phyloP scores from a whole-genome alignment of 2,329 filamentous ascomycete genomes.

The Aspergillus intermedius region DNA sequence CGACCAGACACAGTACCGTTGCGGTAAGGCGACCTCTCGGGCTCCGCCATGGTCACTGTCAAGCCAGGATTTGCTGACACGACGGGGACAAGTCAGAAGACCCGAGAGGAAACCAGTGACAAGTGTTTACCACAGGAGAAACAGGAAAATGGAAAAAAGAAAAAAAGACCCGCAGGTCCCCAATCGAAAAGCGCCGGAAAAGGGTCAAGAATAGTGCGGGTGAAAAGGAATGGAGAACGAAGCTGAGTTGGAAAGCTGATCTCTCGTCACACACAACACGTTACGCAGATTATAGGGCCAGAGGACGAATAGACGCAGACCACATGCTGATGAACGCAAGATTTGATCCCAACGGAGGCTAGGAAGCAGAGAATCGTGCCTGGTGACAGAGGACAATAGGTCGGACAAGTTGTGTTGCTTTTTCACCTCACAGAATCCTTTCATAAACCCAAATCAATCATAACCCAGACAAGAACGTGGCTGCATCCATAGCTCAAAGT shows the following conservation, averaged over 20 bases:
- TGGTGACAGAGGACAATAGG: too few relatives aligned
- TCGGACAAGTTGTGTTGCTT: too few relatives aligned
- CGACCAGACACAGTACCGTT: conserved; percentile 22
- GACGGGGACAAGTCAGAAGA: conserved; percentile 29
- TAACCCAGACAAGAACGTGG: conserved; percentile 11
- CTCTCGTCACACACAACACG: conserved; percentile 24
- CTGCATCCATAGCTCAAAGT: conserved; percentile 1
- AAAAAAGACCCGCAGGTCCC: background rate
- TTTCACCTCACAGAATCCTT: conserved; percentile 2
- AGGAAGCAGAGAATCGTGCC: too few relatives aligned
- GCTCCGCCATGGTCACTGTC: conserved; percentile 28
- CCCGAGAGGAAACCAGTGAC: conserved; percentile 27
- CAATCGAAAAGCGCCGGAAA: conserved; percentile 2
- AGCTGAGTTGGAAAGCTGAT: conserved; percentile 4
- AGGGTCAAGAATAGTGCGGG: conserved; percentile 6
- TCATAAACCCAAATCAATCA: conserved; percentile 6
- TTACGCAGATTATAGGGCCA: conserved; percentile 27
- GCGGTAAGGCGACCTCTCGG: conserved; percentile 31
- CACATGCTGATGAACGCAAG: conserved; percentile 25
- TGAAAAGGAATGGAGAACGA: conserved; percentile 2
- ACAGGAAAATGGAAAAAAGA: conserved; percentile 4
- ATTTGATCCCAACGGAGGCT: too few relatives aligned
- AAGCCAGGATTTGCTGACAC: conserved; percentile 22
- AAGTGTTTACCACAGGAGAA: conserved; percentile 15
- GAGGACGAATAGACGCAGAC: conserved; percentile 27